phyloP scores from a whole-genome alignment of 2,329 filamentous ascomycete species.

The Xylariaceae sp. region DNA sequence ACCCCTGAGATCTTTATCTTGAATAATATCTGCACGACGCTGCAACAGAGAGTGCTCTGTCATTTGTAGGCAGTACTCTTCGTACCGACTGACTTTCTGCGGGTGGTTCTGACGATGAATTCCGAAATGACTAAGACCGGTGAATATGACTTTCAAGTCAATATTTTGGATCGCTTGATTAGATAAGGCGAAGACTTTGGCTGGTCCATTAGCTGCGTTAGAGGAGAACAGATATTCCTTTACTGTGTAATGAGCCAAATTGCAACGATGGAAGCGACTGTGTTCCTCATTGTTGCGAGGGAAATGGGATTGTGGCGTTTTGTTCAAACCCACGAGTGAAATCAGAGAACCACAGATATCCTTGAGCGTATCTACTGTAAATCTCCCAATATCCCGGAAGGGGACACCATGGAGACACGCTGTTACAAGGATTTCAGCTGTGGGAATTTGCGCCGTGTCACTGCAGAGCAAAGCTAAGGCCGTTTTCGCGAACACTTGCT shows the following conservation, averaged over 20 bases:
- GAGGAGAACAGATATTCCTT: constrained; percentile 37
- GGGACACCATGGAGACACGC: constrained; percentile 36
- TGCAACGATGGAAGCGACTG: constrained; percentile 22
- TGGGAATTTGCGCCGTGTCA: constrained; percentile 30
- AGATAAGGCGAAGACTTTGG: constrained; percentile 35
- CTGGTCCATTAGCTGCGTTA: constrained; percentile 21
- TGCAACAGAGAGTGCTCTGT: constrained; percentile 13
- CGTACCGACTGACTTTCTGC: constrained; percentile 18
- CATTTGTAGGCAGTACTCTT: constrained; percentile 30
- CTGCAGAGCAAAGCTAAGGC: constrained; percentile 40
- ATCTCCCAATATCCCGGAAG: constrained; percentile 26
- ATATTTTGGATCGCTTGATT: constrained; percentile 13
- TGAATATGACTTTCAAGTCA: constrained; percentile 30
- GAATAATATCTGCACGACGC: constrained; percentile 17
- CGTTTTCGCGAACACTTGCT: constrained; percentile 35
- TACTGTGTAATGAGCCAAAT: constrained; percentile 39
- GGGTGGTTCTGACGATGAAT: background rate
- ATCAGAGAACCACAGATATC: constrained; percentile 37
- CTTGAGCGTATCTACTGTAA: constrained; percentile 24
- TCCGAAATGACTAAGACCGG: constrained; percentile 26
- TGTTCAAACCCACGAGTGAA: constrained; percentile 24
- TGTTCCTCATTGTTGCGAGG: constrained; percentile 22
- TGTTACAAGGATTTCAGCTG: constrained; percentile 35
- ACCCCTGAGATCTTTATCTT: constrained; percentile 15
- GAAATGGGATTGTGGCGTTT: constrained; percentile 12